A percentile compares a stretch with the other conserved stretches of the same genome.
phyloP scores from a whole-genome alignment of 768 basidiomycete genomes.

The Dictyophora rubrovolvata region DNA sequence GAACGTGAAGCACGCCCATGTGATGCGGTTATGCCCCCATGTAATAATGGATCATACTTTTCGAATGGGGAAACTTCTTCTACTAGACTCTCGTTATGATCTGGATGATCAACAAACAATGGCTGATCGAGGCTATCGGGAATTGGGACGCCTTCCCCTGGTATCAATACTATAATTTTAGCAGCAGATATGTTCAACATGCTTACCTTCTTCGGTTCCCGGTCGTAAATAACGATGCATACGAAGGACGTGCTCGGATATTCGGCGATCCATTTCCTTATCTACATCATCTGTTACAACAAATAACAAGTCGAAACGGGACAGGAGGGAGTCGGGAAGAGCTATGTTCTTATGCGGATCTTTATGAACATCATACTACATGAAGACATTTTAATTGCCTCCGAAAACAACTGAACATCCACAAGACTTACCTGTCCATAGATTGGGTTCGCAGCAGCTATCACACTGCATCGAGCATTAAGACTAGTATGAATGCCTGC shows the following conservation, averaged over 20 bases:
- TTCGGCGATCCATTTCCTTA: constrained; percentile 83
- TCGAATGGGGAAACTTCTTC: constrained; percentile 77
- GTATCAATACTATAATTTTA: neutral
- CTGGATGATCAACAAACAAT: constrained; percentile 78
- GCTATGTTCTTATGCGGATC: constrained; percentile 99
- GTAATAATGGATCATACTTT: constrained; percentile 92
- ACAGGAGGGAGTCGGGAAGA: constrained; percentile 91
- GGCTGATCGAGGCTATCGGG: constrained; percentile 83
- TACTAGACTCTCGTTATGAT: constrained; percentile 28
- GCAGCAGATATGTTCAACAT: neutral
- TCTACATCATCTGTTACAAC: constrained; percentile 98
- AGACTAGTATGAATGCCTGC: constrained; percentile 98
- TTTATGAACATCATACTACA: constrained; percentile 96
- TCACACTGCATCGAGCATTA: constrained; percentile 95
- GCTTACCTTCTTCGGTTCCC: constrained; percentile 87
- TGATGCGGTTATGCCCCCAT: constrained; percentile 59
- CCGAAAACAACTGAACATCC: neutral
- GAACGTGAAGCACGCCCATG: constrained; percentile 39
- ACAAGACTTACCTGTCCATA: constrained; percentile 72
- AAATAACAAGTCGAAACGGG: constrained; percentile 97
- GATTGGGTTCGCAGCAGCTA: constrained; percentile 97
- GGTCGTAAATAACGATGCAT: constrained; percentile 96
- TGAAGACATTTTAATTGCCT: constrained; percentile 10
- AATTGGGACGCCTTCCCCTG: constrained; percentile 40
- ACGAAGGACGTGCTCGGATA: constrained; percentile 95